phyloP scores from a whole-genome alignment of 345 rosid species.

The Anastatica hierochuntica region DNA sequence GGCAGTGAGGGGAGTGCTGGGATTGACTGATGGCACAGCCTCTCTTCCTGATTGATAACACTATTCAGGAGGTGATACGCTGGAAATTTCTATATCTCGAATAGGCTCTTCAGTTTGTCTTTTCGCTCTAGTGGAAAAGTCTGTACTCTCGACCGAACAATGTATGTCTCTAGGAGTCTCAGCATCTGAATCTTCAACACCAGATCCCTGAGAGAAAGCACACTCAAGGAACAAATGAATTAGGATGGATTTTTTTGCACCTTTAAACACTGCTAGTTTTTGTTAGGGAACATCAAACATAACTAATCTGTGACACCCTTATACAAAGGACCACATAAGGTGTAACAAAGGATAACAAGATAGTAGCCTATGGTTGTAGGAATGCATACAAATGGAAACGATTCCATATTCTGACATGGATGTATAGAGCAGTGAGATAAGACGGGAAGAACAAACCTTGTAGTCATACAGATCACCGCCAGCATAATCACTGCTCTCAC shows the following conservation, averaged over 20 bases:
- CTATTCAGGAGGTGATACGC: constrained; percentile 44
- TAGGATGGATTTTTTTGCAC: background rate
- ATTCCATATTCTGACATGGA: constrained; percentile 2
- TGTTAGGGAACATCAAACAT: too few species aligned
- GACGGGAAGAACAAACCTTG: constrained; percentile 48
- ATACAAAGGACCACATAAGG: background rate
- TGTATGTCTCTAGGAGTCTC: constrained; percentile 54
- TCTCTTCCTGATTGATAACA: constrained; percentile 71
- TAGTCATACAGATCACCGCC: constrained; percentile 84
- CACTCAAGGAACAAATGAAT: background rate
- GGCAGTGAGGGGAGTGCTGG: constrained; percentile 42
- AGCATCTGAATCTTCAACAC: constrained; percentile 72
- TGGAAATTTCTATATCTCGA: constrained; percentile 43
- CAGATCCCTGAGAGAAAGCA: constrained; percentile 52
- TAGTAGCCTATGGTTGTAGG: constrained; percentile 5
- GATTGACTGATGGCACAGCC: constrained; percentile 54
- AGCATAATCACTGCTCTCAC: constrained; percentile 77
- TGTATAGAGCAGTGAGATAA: constrained; percentile 1
- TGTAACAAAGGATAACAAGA: background rate
- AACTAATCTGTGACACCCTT: background rate
- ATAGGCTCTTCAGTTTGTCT: constrained; percentile 42
- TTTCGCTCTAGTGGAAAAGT: constrained; percentile 34
- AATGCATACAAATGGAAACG: constrained; percentile 5
- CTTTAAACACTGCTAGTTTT: too few species aligned
- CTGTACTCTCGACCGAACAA: constrained; percentile 41